Evolutionary conservation across 768 basidiomycete species (phyloP).

Genomic region (Gloeostereum incarnatum): DNA sequence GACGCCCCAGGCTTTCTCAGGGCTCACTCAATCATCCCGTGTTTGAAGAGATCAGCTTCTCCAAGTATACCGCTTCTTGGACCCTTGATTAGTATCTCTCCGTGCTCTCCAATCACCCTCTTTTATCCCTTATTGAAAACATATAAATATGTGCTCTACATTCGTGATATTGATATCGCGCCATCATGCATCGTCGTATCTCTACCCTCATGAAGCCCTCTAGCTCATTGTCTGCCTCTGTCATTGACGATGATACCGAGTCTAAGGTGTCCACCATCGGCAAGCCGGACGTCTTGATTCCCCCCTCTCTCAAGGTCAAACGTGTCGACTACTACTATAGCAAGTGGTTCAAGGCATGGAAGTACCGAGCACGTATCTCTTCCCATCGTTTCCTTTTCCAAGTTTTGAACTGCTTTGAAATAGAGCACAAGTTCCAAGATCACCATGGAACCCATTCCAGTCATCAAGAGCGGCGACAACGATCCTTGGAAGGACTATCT

Average conservation of each 20-base stretch:
- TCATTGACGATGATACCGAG: slow-evolving; percentile 18
- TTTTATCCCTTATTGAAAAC: no score
- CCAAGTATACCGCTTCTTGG: no score
- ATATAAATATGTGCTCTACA: no score
- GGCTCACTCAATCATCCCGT: no score
- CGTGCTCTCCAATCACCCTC: no score
- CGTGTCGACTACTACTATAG: slow-evolving; percentile 54
- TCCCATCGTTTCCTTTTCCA: background rate
- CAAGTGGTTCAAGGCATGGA: slow-evolving; percentile 47
- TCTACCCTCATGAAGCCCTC: slow-evolving; percentile 16
- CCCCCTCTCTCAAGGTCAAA: slow-evolving; percentile 46
- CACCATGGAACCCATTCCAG: slow-evolving; percentile 34
- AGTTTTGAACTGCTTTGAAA: background rate
- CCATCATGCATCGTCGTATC: slow-evolving; percentile 15
- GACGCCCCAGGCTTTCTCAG: no score
- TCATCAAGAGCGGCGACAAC: slow-evolving; percentile 27
- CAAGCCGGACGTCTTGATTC: slow-evolving; percentile 25
- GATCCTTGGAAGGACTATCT: slow-evolving; percentile 52
- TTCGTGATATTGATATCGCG: no score
- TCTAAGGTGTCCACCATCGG: slow-evolving; percentile 24
- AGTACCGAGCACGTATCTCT: slow-evolving; percentile 31
- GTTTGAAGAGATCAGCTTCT: no score
- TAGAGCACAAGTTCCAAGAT: slow-evolving; percentile 48
- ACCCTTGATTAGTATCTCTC: no score
- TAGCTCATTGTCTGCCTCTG: slow-evolving; percentile 8